These are phyloP conservation scores for Aspergillus quadricinctus DNA, from an alignment of 2,329 filamentous ascomycete species.

Conservation along the genomic window DNA sequence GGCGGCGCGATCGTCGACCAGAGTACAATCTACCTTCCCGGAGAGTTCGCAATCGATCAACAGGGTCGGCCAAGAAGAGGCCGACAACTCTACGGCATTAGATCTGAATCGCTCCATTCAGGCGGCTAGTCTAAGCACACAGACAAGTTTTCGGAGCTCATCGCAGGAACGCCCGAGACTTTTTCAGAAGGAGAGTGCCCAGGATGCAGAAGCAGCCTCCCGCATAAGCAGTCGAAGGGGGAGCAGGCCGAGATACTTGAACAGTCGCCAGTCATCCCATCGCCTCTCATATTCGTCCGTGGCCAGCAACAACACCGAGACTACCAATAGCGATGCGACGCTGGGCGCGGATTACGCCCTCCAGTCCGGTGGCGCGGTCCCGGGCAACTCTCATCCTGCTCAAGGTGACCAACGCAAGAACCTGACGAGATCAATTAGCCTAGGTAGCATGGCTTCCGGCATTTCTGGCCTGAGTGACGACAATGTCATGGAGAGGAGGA, in stretches of 20 bases:
- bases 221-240: constrained; percentile 26
- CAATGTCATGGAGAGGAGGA: constrained; percentile 42
- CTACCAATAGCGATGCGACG: constrained; percentile 66
- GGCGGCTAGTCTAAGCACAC: constrained; percentile 23
- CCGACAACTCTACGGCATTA: constrained; percentile 18
- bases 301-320: constrained; percentile 54
- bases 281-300: constrained; percentile 57
- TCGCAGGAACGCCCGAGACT: constrained; percentile 23
- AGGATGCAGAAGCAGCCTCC: constrained; percentile 18
- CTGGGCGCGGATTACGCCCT: constrained; percentile 75
- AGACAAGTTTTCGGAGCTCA: constrained; percentile 22
- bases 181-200: constrained; percentile 24
- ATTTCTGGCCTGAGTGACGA: constrained; percentile 52
- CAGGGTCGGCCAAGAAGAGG: constrained; percentile 19
- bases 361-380: constrained; percentile 72
- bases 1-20: constrained; percentile 37
- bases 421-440: constrained; percentile 72
- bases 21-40: constrained; percentile 31
- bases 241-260: constrained; percentile 53
- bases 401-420: constrained; percentile 33
- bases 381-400: constrained; percentile 35
- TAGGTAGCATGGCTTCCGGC: constrained; percentile 84
- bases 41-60: constrained; percentile 17
- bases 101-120: constrained; percentile 22
- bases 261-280: constrained; percentile 53